A percentile compares a stretch with the other conserved stretches of the same genome.
These are phyloP conservation scores for Coccinonectria pachysandricola DNA, from an alignment of 2,329 filamentous ascomycete genomes.

Conservation along the genomic window DNA sequence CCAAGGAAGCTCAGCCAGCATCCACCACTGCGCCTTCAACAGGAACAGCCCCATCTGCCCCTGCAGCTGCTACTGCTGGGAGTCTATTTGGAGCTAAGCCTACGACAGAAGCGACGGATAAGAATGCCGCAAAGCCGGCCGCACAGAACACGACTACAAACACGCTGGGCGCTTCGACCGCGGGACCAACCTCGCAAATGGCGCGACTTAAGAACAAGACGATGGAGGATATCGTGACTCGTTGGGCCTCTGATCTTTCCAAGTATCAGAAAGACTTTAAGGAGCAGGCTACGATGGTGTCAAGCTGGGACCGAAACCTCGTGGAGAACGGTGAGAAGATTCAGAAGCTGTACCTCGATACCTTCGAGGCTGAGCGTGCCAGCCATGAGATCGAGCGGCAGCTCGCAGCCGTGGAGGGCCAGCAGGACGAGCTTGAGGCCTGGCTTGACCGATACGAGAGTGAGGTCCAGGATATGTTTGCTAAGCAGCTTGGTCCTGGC, in stretches of 20 bases:
- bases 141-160: slow-evolving; percentile 24
- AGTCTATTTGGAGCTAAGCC: slow-evolving; percentile 26
- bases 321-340: slow-evolving; percentile 95
- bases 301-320: slow-evolving; percentile 82
- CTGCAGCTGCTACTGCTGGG: slow-evolving; percentile 18
- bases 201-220: slow-evolving; percentile 95
- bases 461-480: slow-evolving; percentile 83
- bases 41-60: slow-evolving; percentile 19
- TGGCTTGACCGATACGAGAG: slow-evolving; percentile 88
- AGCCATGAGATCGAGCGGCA: slow-evolving; percentile 92
- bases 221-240: slow-evolving; percentile 96
- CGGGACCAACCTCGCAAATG: slow-evolving; percentile 71
- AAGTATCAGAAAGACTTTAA: slow-evolving; percentile 98
- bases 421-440: slow-evolving; percentile 79
- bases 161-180: slow-evolving; percentile 59
- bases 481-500: slow-evolving; percentile 62
- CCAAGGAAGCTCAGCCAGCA: slow-evolving; percentile 19
- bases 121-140: slow-evolving; percentile 20
- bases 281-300: slow-evolving; percentile 75
- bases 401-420: slow-evolving; percentile 76
- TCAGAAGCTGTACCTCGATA: slow-evolving; percentile 81
- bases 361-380: slow-evolving; percentile 86
- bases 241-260: slow-evolving; percentile 89
- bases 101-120: slow-evolving; percentile 16
- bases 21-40: slow-evolving; percentile 17